Evolutionary conservation across 305 asterid genomes (phyloP), one percentile per base, ranked within the genome.

Genomic region (Petunia hybrid): DNA sequence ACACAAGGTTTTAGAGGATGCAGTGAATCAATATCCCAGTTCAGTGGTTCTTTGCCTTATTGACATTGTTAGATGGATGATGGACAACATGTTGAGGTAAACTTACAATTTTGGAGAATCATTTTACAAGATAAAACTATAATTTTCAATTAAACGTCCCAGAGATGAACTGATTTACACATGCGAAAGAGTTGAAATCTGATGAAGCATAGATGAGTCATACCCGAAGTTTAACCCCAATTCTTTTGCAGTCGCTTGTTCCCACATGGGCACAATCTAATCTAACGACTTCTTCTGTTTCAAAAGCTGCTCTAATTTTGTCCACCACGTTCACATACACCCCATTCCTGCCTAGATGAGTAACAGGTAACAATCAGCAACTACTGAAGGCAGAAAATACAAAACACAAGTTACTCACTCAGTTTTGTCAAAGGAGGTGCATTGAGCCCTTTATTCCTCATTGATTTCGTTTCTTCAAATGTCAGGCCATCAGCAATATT

Each of bases 181-280:
- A 7, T 38, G 13, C 31, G 3, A 46, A 48, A 71, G 62, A 48
- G 46, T 6, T 35, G 78, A 73, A 73, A 51, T 35, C 0, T 48
- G 78, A 73, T 13, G 78, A 45, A 73, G 14, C 35, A 65, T 14
- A 31, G 12, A 61, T 63, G 13, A 84, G 70, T 77, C 91, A 16
- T 91, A 93, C 98, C 89, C 95, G 87, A 85, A 95, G 82, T 84
- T 95, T 95, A 81, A 90, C 97, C n/a, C 97, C 98, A 10, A 93
- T 95, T 83, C 87, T 93, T 88, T 95, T 95, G 83, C 98, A 93
- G 86, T 95, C 97, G 22, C 89, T 92, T 22, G 91, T 83, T 84
- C 98, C 98, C 85, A 86, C 95, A 62, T 89, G 89, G 80, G 89
- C 63, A 84, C 99, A 95, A 80, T 95, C 98, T 55, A 95, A 80